A percentile compares a stretch with the other conserved stretches of the same genome.
Evolutionary conservation across 129 eudicot species (phyloP).

Genomic region (Flaveria sonorensis): DNA sequence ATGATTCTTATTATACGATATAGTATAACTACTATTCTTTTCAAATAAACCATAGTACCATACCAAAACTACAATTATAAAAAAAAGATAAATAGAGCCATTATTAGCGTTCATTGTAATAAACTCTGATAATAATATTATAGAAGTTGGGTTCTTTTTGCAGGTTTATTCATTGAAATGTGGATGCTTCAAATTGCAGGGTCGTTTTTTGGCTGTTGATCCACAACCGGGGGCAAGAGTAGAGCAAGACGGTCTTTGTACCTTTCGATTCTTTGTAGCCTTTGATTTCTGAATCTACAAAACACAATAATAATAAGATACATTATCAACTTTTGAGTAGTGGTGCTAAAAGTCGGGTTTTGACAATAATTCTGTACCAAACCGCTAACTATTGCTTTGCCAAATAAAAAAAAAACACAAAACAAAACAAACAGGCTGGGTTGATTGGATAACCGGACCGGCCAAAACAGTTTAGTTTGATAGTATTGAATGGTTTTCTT

Average conservation of each 20-base stretch:
- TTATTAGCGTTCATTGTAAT: not conserved
- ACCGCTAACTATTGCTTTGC: not conserved
- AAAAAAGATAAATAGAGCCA: not conserved
- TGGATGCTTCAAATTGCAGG: slow-evolving; percentile 20
- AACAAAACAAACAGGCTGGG: not conserved
- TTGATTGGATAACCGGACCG: not conserved
- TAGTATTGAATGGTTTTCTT: not conserved
- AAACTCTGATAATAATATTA: not conserved
- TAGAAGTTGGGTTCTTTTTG: not conserved
- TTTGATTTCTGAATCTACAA: slow-evolving; percentile 71
- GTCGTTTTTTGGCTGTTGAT: slow-evolving; percentile 59
- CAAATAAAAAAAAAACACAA: not conserved
- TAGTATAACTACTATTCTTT: too few species aligned
- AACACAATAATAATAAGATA: not conserved
- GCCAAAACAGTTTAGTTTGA: not conserved
- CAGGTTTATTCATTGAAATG: not conserved
- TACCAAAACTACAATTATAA: too few species aligned
- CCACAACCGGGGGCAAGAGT: slow-evolving; percentile 73
- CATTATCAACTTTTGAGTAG: not conserved
- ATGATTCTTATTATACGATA: too few species aligned
- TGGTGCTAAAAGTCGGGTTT: not conserved
- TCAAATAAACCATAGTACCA: too few species aligned
- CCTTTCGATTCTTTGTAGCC: slow-evolving; percentile 73
- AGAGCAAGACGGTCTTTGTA: slow-evolving; percentile 91
- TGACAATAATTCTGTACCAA: not conserved